phyloP scores from a whole-genome alignment of 2,329 filamentous ascomycete species.

The Coniochaeta ligniaria region DNA sequence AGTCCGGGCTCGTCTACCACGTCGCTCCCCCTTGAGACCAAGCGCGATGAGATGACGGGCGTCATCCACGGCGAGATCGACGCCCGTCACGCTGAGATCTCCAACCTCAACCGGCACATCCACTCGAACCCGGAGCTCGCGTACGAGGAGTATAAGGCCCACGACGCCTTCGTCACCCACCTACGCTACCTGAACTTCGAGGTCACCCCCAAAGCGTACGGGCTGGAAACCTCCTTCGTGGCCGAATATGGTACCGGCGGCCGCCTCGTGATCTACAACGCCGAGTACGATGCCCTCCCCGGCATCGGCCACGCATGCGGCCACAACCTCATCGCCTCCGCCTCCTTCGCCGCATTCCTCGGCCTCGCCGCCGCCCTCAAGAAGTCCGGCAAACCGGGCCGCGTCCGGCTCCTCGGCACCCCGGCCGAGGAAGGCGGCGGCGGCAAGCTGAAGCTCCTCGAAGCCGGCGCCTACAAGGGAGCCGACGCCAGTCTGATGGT shows the following conservation, averaged over 20 bases:
- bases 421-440: constrained; percentile 36
- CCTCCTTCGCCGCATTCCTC: constrained; percentile 31
- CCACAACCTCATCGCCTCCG: constrained; percentile 36
- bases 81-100: constrained; percentile 10
- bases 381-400: constrained; percentile 20
- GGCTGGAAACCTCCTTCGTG: constrained; percentile 43
- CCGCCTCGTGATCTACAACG: constrained; percentile 31
- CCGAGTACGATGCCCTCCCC: constrained; percentile 41
- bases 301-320: constrained; percentile 38
- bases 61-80: constrained; percentile 12
- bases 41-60: constrained; percentile 3
- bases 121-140: constrained; percentile 41
- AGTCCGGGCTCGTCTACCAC: neutral
- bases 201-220: constrained; percentile 41
- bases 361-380: constrained; percentile 25
- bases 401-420: constrained; percentile 32
- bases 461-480: constrained; percentile 21
- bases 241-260: constrained; percentile 33
- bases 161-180: constrained; percentile 38
- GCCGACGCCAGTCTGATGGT: constrained; percentile 33
- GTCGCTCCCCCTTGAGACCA: neutral
- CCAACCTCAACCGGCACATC: constrained; percentile 19
- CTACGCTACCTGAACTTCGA: constrained; percentile 35
- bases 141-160: constrained; percentile 43
- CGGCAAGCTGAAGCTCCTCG: constrained; percentile 30